Percentiles rank a stretch among this genome's conserved stretches.
phyloP scores from a whole-genome alignment of 441 rosid species.

The Jatropha multifida region DNA sequence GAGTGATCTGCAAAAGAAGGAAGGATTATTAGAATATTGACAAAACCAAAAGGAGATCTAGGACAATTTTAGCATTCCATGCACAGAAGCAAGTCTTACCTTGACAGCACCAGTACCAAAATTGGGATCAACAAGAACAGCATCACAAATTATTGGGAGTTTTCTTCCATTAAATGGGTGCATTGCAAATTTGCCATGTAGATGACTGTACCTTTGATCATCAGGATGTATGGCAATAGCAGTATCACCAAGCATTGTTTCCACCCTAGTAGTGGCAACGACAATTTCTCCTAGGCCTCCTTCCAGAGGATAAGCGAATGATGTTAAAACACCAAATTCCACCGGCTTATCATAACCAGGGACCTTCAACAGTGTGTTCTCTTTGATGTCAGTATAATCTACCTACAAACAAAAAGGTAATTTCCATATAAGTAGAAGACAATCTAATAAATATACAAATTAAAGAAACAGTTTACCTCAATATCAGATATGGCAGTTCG shows the following conservation, averaged over 20 bases:
- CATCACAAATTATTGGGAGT: conserved; percentile 80
- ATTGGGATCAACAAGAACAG: conserved; percentile 78
- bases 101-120: conserved; percentile 99
- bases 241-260: conserved; percentile 98
- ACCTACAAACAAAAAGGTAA: conserved; percentile 49
- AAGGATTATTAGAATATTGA: conserved; percentile 14
- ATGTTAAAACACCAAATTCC: conserved; percentile 87
- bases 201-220: conserved; percentile 74
- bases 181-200: conserved; percentile 80
- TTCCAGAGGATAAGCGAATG: conserved; percentile 91
- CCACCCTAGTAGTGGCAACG: conserved; percentile 96
- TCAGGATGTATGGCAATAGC: conserved; percentile 95
- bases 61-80: conserved; percentile 10
- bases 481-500: conserved; percentile 89
- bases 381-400: conserved; percentile 76
- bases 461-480: conserved; percentile 54
- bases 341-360: conserved; percentile 85
- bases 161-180: conserved; percentile 95
- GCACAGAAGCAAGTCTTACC: conserved; percentile 40
- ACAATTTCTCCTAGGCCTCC: conserved; percentile 82
- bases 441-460: conserved; percentile 13
- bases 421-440: conserved; percentile 26
- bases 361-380: conserved; percentile 54
- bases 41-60: neutral
- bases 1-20: conserved; percentile 65